Conservation (phyloP, 306 rosid genomes). For the Parietaria judaica region DNA sequence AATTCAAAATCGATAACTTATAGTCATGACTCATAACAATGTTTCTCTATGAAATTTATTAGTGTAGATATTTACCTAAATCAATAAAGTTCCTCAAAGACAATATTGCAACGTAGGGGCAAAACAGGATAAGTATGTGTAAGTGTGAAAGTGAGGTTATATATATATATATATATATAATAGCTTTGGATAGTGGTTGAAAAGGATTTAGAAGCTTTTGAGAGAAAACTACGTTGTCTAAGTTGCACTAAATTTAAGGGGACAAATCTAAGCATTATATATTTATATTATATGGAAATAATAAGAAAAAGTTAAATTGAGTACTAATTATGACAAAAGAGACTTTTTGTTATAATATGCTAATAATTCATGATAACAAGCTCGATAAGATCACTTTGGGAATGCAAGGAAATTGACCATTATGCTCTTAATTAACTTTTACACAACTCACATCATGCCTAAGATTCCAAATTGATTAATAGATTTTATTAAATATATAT, state of each 20-base stretch:
- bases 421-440: slow-evolving; percentile 6
- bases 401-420: slow-evolving; percentile 5
- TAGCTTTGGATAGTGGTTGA: neutral
- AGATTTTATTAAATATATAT: slow-evolving; percentile 4
- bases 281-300: neutral
- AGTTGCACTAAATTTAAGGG: slow-evolving; percentile 5
- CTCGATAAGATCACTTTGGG: slow-evolving; percentile 4
- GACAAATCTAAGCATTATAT: slow-evolving; percentile 6
- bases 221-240: slow-evolving; percentile 6
- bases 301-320: neutral
- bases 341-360: slow-evolving; percentile 17
- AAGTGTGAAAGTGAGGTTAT: neutral
- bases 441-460: slow-evolving; percentile 9
- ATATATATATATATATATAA: too few species aligned
- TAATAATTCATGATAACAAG: slow-evolving; percentile 9
- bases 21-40: too few species aligned
- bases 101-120: too few species aligned
- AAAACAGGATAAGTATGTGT: neutral
- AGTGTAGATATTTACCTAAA: too few species aligned
- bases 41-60: too few species aligned
- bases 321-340: slow-evolving; percentile 9
- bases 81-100: too few species aligned
- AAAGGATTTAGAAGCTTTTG: neutral
- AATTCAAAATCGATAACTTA: too few species aligned
- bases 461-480: slow-evolving; percentile 15